Evolutionary conservation across 495 filamentous ascomycete genomes (phyloP), one percentile per base, ranked within the genome.

Genomic region (Lineolata rhizophorae): DNA sequence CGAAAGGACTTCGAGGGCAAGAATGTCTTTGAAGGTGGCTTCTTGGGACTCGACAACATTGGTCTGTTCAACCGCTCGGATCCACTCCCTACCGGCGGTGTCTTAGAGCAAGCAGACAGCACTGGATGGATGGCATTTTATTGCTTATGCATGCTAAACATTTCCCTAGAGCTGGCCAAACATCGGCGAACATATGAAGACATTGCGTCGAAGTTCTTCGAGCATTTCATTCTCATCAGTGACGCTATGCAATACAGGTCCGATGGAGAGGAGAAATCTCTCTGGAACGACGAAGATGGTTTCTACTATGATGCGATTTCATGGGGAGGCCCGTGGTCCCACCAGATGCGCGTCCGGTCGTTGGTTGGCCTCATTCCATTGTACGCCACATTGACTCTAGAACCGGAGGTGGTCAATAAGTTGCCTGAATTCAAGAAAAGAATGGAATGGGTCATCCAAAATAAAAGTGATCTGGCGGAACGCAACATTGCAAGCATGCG

Each of bases 71-170:
- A 95, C 48, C 79, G 85, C n/a, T 94, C 87, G 0, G 85, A 95
- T 48, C 84, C 87, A 3, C 57, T 95, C 19, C 85, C 85, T 8
- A 94, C 87, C 0, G 85, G 85, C 13, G 85, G 85, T 48, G 72
- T 78, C 2, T 62, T 95, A 12, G 85, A 94, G 52, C 85, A 95
- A 55, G 85, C 85, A 6, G 85, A 95, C 59, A 90, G 80, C 42
- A 95, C 85, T 4, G 85, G 85, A 31, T 95, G 85, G 85, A 95
- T 95, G 85, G 85, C 75, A 10, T 94, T 93, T 48, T 95, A 92
- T 54, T 91, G 70, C 40, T 57, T 95, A 31, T 75, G 65, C 54
- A 95, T 95, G 85, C 61, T 95, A 42, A 95, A 95, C 49, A 94
- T 95, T 44, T 73, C 83, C 6, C 62, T 95, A 14, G 85, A 93